Conservation (phyloP, 768 basidiomycete species). For the Amanita brunnescens region DNA sequence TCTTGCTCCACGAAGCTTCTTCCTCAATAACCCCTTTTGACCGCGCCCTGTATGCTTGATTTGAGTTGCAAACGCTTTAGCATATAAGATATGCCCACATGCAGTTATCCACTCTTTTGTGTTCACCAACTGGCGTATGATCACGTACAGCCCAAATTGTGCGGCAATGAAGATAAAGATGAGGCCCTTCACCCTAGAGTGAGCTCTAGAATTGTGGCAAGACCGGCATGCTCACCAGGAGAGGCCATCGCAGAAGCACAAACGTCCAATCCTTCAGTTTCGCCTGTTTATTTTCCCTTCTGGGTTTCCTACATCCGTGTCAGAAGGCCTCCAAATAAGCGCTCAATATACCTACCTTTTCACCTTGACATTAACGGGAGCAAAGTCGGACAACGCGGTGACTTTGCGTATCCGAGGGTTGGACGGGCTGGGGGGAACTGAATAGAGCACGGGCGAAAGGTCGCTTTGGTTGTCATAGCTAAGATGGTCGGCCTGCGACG, state of each 20-base stretch:
- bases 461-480: slow-evolving; percentile 26
- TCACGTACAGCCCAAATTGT: slow-evolving; percentile 81
- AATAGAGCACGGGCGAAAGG: slow-evolving; percentile 28
- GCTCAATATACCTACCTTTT: slow-evolving; percentile 44
- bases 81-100: slow-evolving; percentile 42
- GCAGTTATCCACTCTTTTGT: slow-evolving; percentile 89
- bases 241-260: slow-evolving; percentile 77
- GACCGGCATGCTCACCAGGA: slow-evolving; percentile 46
- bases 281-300: slow-evolving; percentile 41
- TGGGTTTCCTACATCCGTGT: slow-evolving; percentile 21
- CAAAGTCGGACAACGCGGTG: slow-evolving; percentile 79
- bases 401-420: slow-evolving; percentile 62
- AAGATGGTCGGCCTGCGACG: slow-evolving; percentile 55
- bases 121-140: slow-evolving; percentile 89
- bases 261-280: slow-evolving; percentile 65
- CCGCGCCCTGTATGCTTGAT: slow-evolving; percentile 59
- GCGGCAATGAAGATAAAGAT: slow-evolving; percentile 77
- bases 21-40: slow-evolving; percentile 67
- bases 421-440: slow-evolving; percentile 27
- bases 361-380: slow-evolving; percentile 82
- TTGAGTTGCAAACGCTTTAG: slow-evolving; percentile 1
- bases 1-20: slow-evolving; percentile 61
- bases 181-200: slow-evolving; percentile 41
- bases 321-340: slow-evolving; percentile 2
- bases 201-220: not conserved